Base-by-base conservation (phyloP, 1,284 basidiomycete species). In the Tilletia indica region DNA sequence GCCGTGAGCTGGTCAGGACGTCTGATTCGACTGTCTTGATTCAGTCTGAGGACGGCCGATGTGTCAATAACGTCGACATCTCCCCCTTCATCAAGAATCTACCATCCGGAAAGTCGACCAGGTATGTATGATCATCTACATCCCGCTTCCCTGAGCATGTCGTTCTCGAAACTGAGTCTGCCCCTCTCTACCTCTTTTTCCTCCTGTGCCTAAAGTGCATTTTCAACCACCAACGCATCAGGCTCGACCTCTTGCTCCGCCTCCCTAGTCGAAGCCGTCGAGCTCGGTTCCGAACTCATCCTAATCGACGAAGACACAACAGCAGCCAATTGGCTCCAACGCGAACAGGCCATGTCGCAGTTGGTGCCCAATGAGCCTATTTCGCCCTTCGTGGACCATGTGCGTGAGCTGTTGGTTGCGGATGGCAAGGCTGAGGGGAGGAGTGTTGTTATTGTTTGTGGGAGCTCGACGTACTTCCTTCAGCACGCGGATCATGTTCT, bases 161-260 rank as follows among this genome's bases (percentile, higher is more conserved):
- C 25, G 25, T 31, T 31, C 25, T 2, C 25, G 25, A 31, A 31
- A 31, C 25, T 31, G 25, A 31, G 47, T n/a, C 69, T 31, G 25
- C 25, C 25, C 25, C 25, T 31, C 25, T 31, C 25, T 31, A 31
- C 25, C 25, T 31, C 25, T 31, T 31, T 31, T 31, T 31, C 25
- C 25, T 3, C 69, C 69, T 21, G 42, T 39, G 56, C 16, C 21
- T 21, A 70, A 67, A 31, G 38, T 14, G 31, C 12, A 58, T 9
- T 75, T 73, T 47, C 19, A 42, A 75, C 74, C 11, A 68, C 67
- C 9, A 72, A 75, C 64, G 74, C 74, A n/a, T 73, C 72, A 4
- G 74, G 74, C 0, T 71, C 69, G 31, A 75, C 74, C 14, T 75
- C 74, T 8, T 75, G 74, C 48, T 69, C 74, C 16, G 71, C 74